Conservation (phyloP, 1,139 yeast genomes). For the Kurtzmaniella natalensis region DNA sequence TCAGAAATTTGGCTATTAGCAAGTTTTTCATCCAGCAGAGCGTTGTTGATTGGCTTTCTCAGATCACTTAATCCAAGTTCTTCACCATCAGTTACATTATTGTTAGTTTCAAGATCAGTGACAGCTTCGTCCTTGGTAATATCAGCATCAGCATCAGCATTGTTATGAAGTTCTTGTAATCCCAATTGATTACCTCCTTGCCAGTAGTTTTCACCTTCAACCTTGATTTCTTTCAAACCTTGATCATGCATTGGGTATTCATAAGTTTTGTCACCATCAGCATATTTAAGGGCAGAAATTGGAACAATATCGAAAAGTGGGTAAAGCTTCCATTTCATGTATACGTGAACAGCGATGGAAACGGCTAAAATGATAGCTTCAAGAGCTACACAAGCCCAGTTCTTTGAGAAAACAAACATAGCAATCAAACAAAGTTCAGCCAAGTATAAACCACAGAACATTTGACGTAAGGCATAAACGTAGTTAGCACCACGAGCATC, state of each 20-base stretch:
- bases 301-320: slow-evolving; percentile 69
- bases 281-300: slow-evolving; percentile 61
- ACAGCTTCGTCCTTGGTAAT: slow-evolving; percentile 8
- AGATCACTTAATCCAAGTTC: slow-evolving; percentile 7
- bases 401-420: slow-evolving; percentile 62
- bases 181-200: slow-evolving; percentile 43
- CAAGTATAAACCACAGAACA: slow-evolving; percentile 60
- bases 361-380: slow-evolving; percentile 50
- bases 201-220: slow-evolving; percentile 51
- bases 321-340: slow-evolving; percentile 52
- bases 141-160: slow-evolving; percentile 15
- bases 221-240: slow-evolving; percentile 54
- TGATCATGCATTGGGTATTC: slow-evolving; percentile 57
- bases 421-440: slow-evolving; percentile 66
- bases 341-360: slow-evolving; percentile 54
- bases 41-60: slow-evolving; percentile 7
- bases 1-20: background rate
- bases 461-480: slow-evolving; percentile 61
- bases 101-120: slow-evolving; percentile 15
- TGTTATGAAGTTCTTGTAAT: slow-evolving; percentile 11
- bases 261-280: slow-evolving; percentile 48
- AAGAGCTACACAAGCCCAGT: slow-evolving; percentile 70
- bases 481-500: slow-evolving; percentile 67
- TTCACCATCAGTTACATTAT: slow-evolving; percentile 9
- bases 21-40: slow-evolving; percentile 2